Evolutionary conservation across 2,329 filamentous ascomycete species (phyloP).

Genomic region (Aureobasidium sp.): DNA sequence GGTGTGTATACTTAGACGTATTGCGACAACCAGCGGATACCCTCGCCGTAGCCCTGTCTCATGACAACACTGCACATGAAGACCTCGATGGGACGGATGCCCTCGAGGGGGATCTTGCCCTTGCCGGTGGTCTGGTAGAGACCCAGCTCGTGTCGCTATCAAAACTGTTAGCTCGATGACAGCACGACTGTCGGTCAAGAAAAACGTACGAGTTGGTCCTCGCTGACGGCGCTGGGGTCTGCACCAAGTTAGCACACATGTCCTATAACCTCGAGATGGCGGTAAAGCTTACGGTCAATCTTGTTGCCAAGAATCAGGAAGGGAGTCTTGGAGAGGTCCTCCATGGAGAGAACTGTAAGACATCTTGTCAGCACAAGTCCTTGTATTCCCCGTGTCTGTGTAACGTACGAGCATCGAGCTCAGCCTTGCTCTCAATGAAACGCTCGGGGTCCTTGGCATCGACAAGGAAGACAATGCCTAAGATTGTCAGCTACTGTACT

Average conservation of each 20-base stretch:
- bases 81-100: conserved; percentile 89
- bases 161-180: neutral
- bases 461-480: conserved; percentile 92
- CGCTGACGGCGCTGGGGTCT: conserved; percentile 83
- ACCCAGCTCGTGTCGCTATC: conserved; percentile 69
- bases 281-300: conserved; percentile 61
- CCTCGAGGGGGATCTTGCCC: conserved; percentile 87
- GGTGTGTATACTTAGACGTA: neutral
- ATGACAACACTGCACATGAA: conserved; percentile 99
- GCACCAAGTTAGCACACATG: neutral
- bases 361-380: neutral
- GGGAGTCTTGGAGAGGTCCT: conserved; percentile 90
- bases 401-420: conserved; percentile 62
- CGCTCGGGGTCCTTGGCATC: conserved; percentile 97
- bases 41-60: conserved; percentile 88
- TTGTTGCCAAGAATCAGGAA: conserved; percentile 98
- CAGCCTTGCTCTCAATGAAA: conserved; percentile 87
- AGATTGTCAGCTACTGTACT: conserved; percentile 19
- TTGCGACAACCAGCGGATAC: conserved; percentile 68
- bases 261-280: neutral
- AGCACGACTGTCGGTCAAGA: neutral
- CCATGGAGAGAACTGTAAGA: conserved; percentile 75
- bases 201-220: conserved; percentile 61
- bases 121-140: conserved; percentile 88
- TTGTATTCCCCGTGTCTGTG: neutral